Conservation (phyloP, 1,284 basidiomycete genomes). For the Rhodotorula mucilaginosa region DNA sequence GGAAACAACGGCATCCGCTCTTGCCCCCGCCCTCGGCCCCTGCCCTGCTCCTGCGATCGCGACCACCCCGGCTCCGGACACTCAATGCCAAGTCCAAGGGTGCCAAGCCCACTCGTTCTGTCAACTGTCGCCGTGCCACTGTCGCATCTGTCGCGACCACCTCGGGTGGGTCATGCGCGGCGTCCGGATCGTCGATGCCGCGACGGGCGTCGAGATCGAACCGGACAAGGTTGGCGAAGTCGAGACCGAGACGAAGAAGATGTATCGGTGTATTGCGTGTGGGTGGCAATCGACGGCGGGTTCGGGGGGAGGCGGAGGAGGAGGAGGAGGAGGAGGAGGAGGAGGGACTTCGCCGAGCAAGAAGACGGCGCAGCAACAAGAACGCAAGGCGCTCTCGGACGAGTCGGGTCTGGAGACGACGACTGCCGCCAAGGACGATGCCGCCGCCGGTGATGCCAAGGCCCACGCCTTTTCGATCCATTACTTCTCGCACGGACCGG, state of each 20-base stretch:
- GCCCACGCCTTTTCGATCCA: constrained; percentile 23
- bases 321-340: not conserved
- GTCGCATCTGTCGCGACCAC: constrained; percentile 23
- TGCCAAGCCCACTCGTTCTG: constrained; percentile 9
- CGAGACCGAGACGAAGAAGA: not conserved
- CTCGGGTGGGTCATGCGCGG: constrained; percentile 12
- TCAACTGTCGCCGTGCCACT: constrained; percentile 21
- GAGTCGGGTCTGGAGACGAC: not conserved
- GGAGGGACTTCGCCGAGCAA: not conserved
- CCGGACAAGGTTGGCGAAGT: not conserved
- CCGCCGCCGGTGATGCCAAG: not conserved
- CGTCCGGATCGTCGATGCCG: not conserved
- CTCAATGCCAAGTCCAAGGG: not conserved
- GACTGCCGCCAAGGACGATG: not conserved
- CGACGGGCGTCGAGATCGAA: not conserved
- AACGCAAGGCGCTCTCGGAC: not conserved
- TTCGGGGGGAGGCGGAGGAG: not conserved
- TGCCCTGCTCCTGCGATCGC: not conserved
- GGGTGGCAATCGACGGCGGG: not conserved
- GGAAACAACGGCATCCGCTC: too few relatives aligned
- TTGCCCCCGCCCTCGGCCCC: too few relatives aligned
- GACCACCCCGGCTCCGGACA: not conserved
- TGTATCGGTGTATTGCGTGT: constrained; percentile 20
- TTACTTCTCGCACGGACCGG: constrained; percentile 23
- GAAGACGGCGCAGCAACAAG: not conserved